These are phyloP conservation scores for Cordyceps pruinosa DNA, from an alignment of 2,329 filamentous ascomycete species.

Conservation along the genomic window DNA sequence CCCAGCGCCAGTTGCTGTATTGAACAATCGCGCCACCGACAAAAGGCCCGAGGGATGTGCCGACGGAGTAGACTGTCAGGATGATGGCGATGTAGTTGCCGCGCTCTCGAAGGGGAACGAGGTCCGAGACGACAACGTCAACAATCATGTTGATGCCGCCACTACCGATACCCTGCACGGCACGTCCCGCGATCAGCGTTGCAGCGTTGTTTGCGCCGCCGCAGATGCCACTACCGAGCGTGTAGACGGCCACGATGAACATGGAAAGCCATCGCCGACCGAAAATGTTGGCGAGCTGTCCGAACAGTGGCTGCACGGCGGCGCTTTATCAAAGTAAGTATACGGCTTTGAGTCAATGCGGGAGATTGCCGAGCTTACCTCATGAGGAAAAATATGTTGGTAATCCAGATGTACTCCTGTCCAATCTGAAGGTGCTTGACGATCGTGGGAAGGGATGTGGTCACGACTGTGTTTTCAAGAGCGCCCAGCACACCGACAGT, in stretches of 20 bases:
- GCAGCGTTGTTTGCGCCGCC: constrained; percentile 30
- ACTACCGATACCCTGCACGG: constrained; percentile 32
- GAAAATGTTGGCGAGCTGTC: constrained; percentile 21
- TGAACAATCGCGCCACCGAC: constrained; percentile 19
- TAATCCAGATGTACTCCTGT: constrained; percentile 16
- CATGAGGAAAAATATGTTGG: constrained; percentile 15
- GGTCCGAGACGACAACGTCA: constrained; percentile 28
- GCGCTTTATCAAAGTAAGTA: background rate
- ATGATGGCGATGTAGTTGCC: constrained; percentile 30
- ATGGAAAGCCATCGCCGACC: constrained; percentile 20
- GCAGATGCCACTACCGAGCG: constrained; percentile 25
- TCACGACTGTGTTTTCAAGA: constrained; percentile 14
- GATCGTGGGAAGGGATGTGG: constrained; percentile 14
- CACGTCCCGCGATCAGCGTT: constrained; percentile 32
- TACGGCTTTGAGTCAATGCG: background rate
- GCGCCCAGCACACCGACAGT: constrained; percentile 9
- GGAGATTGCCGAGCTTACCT: background rate
- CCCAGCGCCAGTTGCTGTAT: constrained; percentile 30
- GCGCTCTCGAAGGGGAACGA: constrained; percentile 39
- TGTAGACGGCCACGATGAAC: background rate
- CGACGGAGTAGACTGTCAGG: constrained; percentile 24
- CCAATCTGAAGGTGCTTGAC: constrained; percentile 9
- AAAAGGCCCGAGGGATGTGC: constrained; percentile 23
- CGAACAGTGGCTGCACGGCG: constrained; percentile 16
- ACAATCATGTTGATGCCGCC: constrained; percentile 20